Percentiles rank a stretch among this genome's conserved stretches.
These are phyloP conservation scores for Fusarium tricinctum DNA, from an alignment of 2,329 filamentous ascomycete genomes.

Conservation along the genomic window DNA sequence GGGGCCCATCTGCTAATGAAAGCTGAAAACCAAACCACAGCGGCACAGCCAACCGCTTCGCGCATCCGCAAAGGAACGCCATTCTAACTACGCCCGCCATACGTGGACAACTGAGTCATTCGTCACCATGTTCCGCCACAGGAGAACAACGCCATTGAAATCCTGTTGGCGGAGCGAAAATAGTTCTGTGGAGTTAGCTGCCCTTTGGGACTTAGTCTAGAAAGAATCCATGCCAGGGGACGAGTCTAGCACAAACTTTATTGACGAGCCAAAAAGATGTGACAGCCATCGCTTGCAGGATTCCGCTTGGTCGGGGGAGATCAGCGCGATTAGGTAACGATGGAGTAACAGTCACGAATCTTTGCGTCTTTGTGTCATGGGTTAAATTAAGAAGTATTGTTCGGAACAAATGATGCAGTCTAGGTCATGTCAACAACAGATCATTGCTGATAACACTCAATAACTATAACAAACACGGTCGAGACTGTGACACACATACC, in stretches of 20 bases:
- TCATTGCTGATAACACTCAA: not conserved
- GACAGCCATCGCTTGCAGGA: not conserved
- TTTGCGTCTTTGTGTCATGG: not conserved
- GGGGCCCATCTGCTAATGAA: not conserved
- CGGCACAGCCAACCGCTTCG: not conserved
- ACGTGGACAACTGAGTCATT: too few relatives aligned
- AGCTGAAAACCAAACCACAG: not conserved
- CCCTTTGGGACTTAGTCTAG: conserved; percentile 6
- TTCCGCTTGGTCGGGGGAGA: not conserved
- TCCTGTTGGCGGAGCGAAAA: conserved; percentile 1
- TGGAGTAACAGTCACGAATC: not conserved
- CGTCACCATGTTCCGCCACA: not conserved
- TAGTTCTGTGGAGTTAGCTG: not conserved
- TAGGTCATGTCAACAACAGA: not conserved
- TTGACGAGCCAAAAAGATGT: conserved; percentile 3
- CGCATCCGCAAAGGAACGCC: conserved; percentile 3
- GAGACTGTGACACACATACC: conserved; percentile 3
- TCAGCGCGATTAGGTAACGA: not conserved
- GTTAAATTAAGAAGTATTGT: too few relatives aligned
- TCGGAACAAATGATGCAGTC: not conserved
- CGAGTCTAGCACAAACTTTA: conserved; percentile 23
- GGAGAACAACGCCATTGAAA: not conserved
- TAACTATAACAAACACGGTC: not conserved
- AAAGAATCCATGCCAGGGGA: conserved; percentile 5
- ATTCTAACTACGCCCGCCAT: too few relatives aligned